Evolutionary conservation across 2,329 filamentous ascomycete species (phyloP).

Genomic region (Aspergillus cejpii): DNA sequence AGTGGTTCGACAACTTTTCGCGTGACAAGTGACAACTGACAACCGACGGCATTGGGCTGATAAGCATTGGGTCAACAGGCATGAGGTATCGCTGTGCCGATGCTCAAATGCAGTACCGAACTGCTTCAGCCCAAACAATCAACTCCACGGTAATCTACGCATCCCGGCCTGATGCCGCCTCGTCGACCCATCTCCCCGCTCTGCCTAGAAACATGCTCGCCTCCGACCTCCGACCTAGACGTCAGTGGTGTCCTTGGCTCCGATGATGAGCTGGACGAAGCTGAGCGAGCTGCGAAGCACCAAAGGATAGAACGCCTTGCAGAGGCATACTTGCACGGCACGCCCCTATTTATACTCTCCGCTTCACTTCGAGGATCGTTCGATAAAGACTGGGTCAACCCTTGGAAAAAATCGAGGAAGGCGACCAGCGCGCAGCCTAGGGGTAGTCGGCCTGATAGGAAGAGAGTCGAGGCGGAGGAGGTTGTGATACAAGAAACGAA

Average conservation of each 20-base stretch:
- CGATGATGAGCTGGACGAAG: slow-evolving; percentile 36
- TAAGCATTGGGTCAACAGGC: no score
- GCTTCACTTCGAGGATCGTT: slow-evolving; percentile 44
- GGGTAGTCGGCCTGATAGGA: neutral
- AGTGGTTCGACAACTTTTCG: slow-evolving; percentile 15
- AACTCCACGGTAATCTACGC: slow-evolving; percentile 7
- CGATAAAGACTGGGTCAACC: slow-evolving; percentile 41
- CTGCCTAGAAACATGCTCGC: slow-evolving; percentile 31
- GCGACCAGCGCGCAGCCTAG: neutral
- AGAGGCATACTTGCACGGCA: slow-evolving; percentile 39
- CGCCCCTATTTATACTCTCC: slow-evolving; percentile 41
- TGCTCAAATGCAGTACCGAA: slow-evolving; percentile 19
- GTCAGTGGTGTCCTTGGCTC: slow-evolving; percentile 29
- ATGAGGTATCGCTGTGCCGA: no score
- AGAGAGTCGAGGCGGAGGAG: slow-evolving; percentile 8
- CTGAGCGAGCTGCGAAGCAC: slow-evolving; percentile 32
- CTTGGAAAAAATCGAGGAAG: slow-evolving; percentile 35
- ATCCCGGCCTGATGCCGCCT: slow-evolving; percentile 27
- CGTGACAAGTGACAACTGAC: neutral
- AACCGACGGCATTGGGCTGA: neutral
- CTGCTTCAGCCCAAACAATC: slow-evolving; percentile 15
- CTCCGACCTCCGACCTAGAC: slow-evolving; percentile 22
- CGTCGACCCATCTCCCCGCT: slow-evolving; percentile 30
- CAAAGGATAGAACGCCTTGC: slow-evolving; percentile 40
- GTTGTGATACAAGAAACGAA: slow-evolving; percentile 26